Base-by-base conservation (phyloP, 805 yeast genomes). In the Yamadazyma laniorum region DNA sequence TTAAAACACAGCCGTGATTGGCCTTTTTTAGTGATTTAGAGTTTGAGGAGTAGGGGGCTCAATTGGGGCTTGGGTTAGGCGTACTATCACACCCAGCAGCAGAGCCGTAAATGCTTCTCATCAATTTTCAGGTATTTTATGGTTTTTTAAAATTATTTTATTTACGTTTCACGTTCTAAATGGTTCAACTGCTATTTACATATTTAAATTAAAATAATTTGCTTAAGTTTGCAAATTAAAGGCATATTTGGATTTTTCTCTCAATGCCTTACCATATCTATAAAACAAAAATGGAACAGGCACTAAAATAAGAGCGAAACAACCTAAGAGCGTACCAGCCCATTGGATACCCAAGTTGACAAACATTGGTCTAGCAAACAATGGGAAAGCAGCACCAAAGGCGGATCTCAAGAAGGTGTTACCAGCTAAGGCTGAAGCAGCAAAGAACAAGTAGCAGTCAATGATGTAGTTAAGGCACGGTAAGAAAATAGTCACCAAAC, bases 371-470 rank as follows among this genome's bases (percentile, higher is more conserved):
- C 61, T 54, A 3, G 81, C 75, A 52, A 79, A 78, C 32, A 80
- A 58, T 15, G 86, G 85, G 67, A 80, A 79, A 1, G 68, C 73
- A 22, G 79, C 82, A 21, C 78, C 86, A 56, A 78, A 72, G 4
- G 71, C 57, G 0, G 84, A 77, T 53, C 85, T 67, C 34, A 75
- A 53, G 40, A 80, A 74, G 1, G 85, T 76, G 45, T 79, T 78
- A 5, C 80, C 84, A 3, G 86, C 84, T 39, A 79, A 64, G 2
- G 83, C 82, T 11, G 82, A 74, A 2, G 85, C 85, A 6, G 84
- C 77, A 45, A 69, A 74, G 31, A 67, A 58, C 25, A 77, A 66
- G 50, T 77, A 79, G 32, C 82, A 65, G 54, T 80, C 85, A 34
- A 81, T 76, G 43, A 81, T 61, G 50, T 80, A 80, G 55, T 75